Evolutionary conservation across 768 basidiomycete genomes (phyloP).

Genomic region (Termitomyces sp.): DNA sequence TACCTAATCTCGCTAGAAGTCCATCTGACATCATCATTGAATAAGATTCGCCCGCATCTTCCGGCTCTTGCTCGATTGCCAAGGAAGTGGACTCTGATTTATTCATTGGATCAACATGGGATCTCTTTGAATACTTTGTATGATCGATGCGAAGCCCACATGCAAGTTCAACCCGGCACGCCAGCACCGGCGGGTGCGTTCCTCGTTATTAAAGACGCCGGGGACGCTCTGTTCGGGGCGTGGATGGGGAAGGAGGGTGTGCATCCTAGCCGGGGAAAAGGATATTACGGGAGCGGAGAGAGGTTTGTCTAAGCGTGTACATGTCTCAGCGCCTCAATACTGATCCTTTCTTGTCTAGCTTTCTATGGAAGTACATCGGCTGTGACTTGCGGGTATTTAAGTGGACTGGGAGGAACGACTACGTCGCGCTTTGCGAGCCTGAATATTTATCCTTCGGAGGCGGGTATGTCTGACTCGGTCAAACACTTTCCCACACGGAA

Average conservation of each 20-base stretch:
- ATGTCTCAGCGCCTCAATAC: background rate
- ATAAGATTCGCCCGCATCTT: slow-evolving; percentile 65
- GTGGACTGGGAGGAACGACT: slow-evolving; percentile 88
- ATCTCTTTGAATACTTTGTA: slow-evolving; percentile 91
- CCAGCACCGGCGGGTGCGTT: slow-evolving; percentile 39
- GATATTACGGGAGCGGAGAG: slow-evolving; percentile 87
- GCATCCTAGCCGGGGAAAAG: slow-evolving; percentile 46
- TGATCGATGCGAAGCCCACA: slow-evolving; percentile 44
- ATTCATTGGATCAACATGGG: slow-evolving; percentile 93
- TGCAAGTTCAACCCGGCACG: slow-evolving; percentile 23
- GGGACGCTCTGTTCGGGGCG: slow-evolving; percentile 69
- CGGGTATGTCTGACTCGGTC: slow-evolving; percentile 52
- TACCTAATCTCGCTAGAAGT: background rate
- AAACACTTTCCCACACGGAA: background rate
- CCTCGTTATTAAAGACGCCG: slow-evolving; percentile 59
- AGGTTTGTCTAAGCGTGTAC: slow-evolving; percentile 43
- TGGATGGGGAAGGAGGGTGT: slow-evolving; percentile 82
- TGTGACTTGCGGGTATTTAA: slow-evolving; percentile 55
- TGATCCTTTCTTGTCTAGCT: slow-evolving; percentile 35
- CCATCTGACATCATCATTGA: background rate
- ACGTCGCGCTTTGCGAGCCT: slow-evolving; percentile 81
- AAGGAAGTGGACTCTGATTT: slow-evolving; percentile 70
- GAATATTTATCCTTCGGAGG: slow-evolving; percentile 86
- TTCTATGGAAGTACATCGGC: slow-evolving; percentile 65
- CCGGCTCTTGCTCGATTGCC: slow-evolving; percentile 72